Percentiles rank a stretch among this genome's conserved stretches.
phyloP scores from a whole-genome alignment of 2,329 filamentous ascomycete genomes.

The Lasiodiplodia sp. region DNA sequence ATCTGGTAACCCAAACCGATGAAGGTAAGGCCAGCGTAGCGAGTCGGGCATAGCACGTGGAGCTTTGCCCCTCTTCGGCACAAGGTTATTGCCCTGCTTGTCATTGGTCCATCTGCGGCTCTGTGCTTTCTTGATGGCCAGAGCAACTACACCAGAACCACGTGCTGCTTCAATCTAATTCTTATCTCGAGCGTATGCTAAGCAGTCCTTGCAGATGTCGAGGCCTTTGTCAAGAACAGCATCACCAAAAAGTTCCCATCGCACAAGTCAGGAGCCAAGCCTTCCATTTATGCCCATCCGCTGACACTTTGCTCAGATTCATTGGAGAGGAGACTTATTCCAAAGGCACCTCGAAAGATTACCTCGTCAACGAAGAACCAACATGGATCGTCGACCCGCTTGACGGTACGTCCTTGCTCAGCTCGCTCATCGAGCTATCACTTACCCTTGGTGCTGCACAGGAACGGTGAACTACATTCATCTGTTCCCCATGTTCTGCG shows the following conservation, averaged over 20 bases:
- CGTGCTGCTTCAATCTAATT: not conserved
- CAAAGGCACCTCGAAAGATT: slow-evolving; percentile 70
- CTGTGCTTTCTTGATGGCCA: not conserved
- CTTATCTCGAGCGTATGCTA: slow-evolving; percentile 19
- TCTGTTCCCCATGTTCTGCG: slow-evolving; percentile 81
- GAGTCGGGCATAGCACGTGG: slow-evolving; percentile 4
- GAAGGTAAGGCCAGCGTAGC: slow-evolving; percentile 58
- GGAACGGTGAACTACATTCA: slow-evolving; percentile 82
- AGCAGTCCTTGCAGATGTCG: slow-evolving; percentile 65
- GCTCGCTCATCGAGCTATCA: not conserved
- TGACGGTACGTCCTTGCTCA: slow-evolving; percentile 59
- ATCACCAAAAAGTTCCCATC: slow-evolving; percentile 68
- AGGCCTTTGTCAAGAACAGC: slow-evolving; percentile 70
- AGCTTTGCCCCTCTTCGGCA: slow-evolving; percentile 8
- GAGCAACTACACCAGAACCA: too few relatives aligned
- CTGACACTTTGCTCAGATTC: slow-evolving; percentile 59
- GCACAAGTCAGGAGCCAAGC: slow-evolving; percentile 64
- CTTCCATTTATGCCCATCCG: not conserved
- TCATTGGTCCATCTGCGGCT: slow-evolving; percentile 6
- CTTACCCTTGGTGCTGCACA: slow-evolving; percentile 34
- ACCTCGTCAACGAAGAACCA: slow-evolving; percentile 68
- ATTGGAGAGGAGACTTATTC: slow-evolving; percentile 80
- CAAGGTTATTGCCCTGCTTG: not conserved
- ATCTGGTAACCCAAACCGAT: slow-evolving; percentile 80
- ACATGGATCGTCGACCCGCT: slow-evolving; percentile 82